Evolutionary conservation across 2,329 filamentous ascomycete genomes (phyloP).

Genomic region (Cyphellophora attinorum): DNA sequence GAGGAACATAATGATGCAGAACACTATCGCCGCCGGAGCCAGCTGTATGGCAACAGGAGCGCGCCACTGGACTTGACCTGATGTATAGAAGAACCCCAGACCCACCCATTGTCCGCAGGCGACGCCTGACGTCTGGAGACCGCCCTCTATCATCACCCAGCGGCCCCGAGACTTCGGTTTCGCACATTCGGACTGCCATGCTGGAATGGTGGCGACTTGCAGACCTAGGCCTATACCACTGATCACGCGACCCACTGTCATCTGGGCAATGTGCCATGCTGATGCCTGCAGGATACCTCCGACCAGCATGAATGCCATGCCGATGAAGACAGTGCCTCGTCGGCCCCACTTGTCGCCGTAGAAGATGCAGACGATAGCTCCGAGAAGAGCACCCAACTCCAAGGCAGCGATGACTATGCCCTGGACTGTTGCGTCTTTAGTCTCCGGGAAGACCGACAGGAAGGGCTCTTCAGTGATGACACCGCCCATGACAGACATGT

Average conservation of each 20-base stretch:
- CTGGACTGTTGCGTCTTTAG: conserved; percentile 4
- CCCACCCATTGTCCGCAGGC: conserved; percentile 27
- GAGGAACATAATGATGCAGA: conserved; percentile 3
- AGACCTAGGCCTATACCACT: conserved; percentile 26
- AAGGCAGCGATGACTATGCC: conserved; percentile 5
- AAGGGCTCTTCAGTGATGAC: conserved; percentile 15
- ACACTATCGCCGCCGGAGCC: conserved; percentile 3
- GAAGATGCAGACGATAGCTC: conserved; percentile 41
- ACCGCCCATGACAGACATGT: conserved; percentile 13
- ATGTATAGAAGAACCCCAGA: conserved; percentile 5
- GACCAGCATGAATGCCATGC: conserved; percentile 30
- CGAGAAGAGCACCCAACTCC: conserved; percentile 4
- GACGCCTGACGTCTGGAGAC: conserved; percentile 41
- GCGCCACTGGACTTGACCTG: conserved; percentile 4
- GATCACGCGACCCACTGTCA: conserved; percentile 38
- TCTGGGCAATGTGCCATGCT: conserved; percentile 29
- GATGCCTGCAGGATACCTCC: conserved; percentile 32
- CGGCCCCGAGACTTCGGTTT: conserved; percentile 41
- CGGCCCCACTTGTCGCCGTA: conserved; percentile 41
- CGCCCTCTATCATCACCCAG: conserved; percentile 44
- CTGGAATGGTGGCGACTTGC: conserved; percentile 28
- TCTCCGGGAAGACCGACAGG: conserved; percentile 11
- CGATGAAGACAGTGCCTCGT: conserved; percentile 30
- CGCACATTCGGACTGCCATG: conserved; percentile 35
- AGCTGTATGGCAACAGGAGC: conserved; percentile 4